Base-by-base conservation (phyloP, 768 basidiomycete genomes). In the Ramaria rubella region DNA sequence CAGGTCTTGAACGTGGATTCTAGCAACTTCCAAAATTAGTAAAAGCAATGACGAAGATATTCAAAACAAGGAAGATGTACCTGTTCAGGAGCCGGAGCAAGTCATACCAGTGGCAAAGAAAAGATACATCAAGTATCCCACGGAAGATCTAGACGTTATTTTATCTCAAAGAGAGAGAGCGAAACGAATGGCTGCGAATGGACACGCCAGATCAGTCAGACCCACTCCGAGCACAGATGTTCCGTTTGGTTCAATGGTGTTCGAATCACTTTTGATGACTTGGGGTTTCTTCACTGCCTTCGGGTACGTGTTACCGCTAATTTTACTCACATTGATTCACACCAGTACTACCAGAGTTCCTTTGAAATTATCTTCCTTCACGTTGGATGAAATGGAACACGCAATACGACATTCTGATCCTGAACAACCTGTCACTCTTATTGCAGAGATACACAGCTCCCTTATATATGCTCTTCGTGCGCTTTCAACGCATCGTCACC, bases 281-380 rank as follows among this genome's bases (percentile, higher is more conserved):
- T 99, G 94, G 94, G 94, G 91, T 70, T 95, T 95, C 69, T 70
- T 98, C 55, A 86, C 90, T 52, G 86, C 93, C 52, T 94, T 94
- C 70, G 92, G 94, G 96, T 96, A 67, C 63, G 83, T 71, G 29
- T 17, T 60, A 42, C 44, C 23, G 12, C 21, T 15, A 44, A 27
- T 42, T 19, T 36, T 15, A 5, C 36, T 23, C 57, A 31, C 23
- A 45, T 24, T 26, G 26, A 19, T 30, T 48, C 45, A 11, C 40
- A 27, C 36, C 53, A 27, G n/a, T 24, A 58, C 53, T 49, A 30
- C 40, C 59, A 96, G 95, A 5, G 85, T 87, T 77, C 87, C 94
- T 1, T 76, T 98, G 15, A 85, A 88, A 59, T 71, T 99, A 17
- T 94, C 94, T 12, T 75, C 85, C 12, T 90, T 97, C 68, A 86